Percentiles rank a stretch among this genome's conserved stretches.
Conservation (phyloP, 148 eudicot genomes). For the Persicaria tinctoria region DNA sequence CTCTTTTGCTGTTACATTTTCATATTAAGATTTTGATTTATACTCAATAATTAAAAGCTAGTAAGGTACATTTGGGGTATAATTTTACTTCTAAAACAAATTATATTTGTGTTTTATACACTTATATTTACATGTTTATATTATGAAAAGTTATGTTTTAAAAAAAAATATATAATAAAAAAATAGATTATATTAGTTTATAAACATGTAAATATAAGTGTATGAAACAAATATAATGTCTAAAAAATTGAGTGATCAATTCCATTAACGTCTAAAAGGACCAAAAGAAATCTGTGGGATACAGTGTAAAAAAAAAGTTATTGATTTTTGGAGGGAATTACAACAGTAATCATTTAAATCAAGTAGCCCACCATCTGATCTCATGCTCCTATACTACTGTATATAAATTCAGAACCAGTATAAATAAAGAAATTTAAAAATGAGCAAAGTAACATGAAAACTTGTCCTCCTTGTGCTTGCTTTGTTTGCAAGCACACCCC, state of each 20-base stretch:
- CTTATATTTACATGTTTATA: too few species aligned
- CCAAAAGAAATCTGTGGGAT: not conserved
- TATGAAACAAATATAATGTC: too few species aligned
- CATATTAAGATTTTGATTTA: not conserved
- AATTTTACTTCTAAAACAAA: too few species aligned
- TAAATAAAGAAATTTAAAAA: not conserved
- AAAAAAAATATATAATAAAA: too few species aligned
- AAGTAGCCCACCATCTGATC: not conserved
- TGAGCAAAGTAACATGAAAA: not conserved
- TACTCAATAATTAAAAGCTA: too few species aligned
- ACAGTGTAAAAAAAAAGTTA: not conserved
- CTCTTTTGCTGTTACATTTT: not conserved
- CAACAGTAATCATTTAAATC: conserved; percentile 5
- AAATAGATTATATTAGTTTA: too few species aligned
- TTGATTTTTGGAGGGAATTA: not conserved
- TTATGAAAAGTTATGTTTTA: too few species aligned
- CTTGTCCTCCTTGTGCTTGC: not conserved
- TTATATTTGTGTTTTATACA: too few species aligned
- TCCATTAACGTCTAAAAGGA: too few species aligned
- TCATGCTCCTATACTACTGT: not conserved
- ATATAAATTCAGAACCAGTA: not conserved
- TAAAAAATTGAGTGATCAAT: too few species aligned
- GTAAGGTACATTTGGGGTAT: too few species aligned
- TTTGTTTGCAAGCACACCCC: conserved; percentile 1
- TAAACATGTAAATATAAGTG: too few species aligned